Evolutionary conservation across 2,329 filamentous ascomycete species (phyloP), one percentile per base, ranked within the genome.

Genomic region (Colletotrichum chrysophilum): DNA sequence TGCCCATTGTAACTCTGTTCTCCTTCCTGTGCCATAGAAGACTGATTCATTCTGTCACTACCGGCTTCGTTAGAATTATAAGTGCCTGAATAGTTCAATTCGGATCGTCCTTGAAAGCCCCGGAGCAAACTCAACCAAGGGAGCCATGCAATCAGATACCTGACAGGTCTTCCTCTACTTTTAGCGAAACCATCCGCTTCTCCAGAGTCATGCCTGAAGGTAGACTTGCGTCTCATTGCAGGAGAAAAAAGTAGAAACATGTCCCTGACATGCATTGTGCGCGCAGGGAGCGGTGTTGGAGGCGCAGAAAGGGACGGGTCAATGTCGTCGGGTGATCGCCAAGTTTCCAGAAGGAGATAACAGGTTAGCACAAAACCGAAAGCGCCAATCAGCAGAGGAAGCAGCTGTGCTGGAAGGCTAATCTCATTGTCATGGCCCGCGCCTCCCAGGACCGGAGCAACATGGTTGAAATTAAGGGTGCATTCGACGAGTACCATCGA

Each of bases 381-480:
- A 13, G 72, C 14, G 43, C 79, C 79, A 66, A 80, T 52, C 18
- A 79, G 72, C 58, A 80, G 77, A 43, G 79, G 79, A 5, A 80
- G 74, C 6, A 80, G 78, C 66, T 80, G 78, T 16, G 76, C 77
- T 24, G 79, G 78, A 12, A 74, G 75, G 30, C 78, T 76, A 3
- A 80, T 74, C 7, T 70, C 64, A 34, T 77, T 77, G 52, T 79
- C 71, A 21, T 77, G 32, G 4, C 36, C 36, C 3, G 43, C 60
- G 13, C 77, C 78, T 34, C 79, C 79, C 7, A 80, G 78, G 10
- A 80, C 79, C 24, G 69, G 70, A 24, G 66, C 43, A 8, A 81
- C 66, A 73, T 80, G 75, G 72, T 82, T 82, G 71, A 78, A 79
- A 75, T 81, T 81, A 55, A 82, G 77, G 2, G 80, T 80, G 60